Evolutionary conservation across 140 eudicot species (phyloP).

Genomic region (Stevia rebaudiana): DNA sequence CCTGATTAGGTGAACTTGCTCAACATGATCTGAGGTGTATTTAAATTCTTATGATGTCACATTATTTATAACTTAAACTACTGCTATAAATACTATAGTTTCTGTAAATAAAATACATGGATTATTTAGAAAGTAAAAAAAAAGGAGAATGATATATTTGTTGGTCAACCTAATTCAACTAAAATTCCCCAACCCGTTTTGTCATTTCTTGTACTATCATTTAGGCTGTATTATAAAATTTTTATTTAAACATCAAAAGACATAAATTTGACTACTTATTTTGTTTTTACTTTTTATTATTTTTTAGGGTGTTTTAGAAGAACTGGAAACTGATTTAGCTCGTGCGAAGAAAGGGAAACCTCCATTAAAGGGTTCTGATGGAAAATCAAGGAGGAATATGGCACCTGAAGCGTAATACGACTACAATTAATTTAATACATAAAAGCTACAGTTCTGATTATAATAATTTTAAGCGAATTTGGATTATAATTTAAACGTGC

Average conservation of each 20-base stretch:
- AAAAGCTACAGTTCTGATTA: background rate
- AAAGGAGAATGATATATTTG: background rate
- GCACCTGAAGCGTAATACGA: slow-evolving; percentile 71
- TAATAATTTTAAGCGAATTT: background rate
- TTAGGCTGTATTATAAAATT: too few species aligned
- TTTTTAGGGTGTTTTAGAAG: slow-evolving; percentile 53
- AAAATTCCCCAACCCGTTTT: background rate
- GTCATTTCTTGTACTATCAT: background rate
- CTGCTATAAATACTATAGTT: background rate
- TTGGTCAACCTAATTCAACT: background rate
- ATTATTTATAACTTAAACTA: background rate
- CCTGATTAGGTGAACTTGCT: background rate
- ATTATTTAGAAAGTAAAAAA: background rate
- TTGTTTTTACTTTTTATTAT: background rate
- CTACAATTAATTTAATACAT: background rate
- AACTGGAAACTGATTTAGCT: slow-evolving; percentile 59
- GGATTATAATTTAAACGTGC: slow-evolving; percentile 23
- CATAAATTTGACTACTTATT: background rate
- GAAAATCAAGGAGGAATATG: slow-evolving; percentile 70
- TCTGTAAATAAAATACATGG: background rate
- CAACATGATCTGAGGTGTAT: background rate
- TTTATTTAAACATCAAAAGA: too few species aligned
- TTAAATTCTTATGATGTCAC: background rate
- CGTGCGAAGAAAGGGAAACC: slow-evolving; percentile 95
- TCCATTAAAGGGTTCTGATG: slow-evolving; percentile 69